Conservation (phyloP, 495 filamentous ascomycete genomes). For the Elasticomyces elasticus region DNA sequence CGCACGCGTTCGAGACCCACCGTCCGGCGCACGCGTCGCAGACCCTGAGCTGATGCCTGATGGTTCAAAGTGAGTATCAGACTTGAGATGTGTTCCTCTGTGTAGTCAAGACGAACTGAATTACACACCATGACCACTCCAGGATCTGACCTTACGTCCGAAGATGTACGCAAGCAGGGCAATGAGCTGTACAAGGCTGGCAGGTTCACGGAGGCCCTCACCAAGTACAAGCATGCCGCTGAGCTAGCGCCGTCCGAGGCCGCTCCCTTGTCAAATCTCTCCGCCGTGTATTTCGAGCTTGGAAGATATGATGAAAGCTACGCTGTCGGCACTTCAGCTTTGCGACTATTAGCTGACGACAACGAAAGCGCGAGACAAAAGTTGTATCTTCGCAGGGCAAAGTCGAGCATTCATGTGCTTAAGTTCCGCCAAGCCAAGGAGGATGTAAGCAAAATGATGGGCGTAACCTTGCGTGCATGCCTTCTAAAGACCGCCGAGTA, state of each 20-base stretch:
- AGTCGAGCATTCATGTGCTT: neutral
- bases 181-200: neutral
- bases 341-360: neutral
- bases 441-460: neutral
- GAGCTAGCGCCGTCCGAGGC: neutral
- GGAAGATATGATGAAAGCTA: neutral
- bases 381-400: neutral
- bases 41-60: too few relatives aligned
- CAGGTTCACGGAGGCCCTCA: neutral
- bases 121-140: neutral
- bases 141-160: neutral
- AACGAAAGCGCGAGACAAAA: neutral
- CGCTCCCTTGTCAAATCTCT: neutral
- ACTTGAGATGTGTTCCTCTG: too few relatives aligned
- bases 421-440: neutral
- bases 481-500: too few relatives aligned
- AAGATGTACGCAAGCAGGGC: constrained; percentile 1
- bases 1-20: too few relatives aligned
- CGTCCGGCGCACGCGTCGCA: too few relatives aligned
- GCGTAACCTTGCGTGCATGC: too few relatives aligned
- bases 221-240: neutral
- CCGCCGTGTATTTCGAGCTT: neutral
- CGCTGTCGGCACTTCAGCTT: neutral
- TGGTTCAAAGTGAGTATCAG: too few relatives aligned
- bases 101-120: neutral